phyloP scores from a whole-genome alignment of 2,329 filamentous ascomycete genomes.

The Coniella vitis region DNA sequence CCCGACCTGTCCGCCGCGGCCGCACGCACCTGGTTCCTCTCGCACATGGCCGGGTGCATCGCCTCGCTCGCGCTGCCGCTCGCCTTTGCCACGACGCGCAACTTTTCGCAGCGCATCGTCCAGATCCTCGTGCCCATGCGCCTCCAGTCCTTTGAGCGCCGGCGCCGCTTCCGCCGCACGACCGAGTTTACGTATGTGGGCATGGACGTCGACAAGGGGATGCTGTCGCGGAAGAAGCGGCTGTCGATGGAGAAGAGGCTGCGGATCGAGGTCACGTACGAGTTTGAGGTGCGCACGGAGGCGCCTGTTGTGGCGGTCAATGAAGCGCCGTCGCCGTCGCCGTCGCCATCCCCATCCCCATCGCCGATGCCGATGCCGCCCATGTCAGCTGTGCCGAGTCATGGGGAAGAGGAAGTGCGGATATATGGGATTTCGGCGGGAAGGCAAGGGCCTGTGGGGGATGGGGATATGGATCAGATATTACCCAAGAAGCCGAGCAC shows the following conservation, averaged over 20 bases:
- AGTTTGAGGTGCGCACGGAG: slow-evolving; percentile 14
- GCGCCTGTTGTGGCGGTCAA: background rate
- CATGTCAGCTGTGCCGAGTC: background rate
- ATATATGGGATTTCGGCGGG: background rate
- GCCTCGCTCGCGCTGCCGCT: slow-evolving; percentile 10
- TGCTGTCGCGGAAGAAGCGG: slow-evolving; percentile 13
- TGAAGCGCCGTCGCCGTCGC: background rate
- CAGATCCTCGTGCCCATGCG: slow-evolving; percentile 3
- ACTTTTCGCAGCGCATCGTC: slow-evolving; percentile 7
- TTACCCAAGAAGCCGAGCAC: slow-evolving; percentile 2
- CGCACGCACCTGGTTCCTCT: background rate
- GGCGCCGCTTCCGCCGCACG: slow-evolving; percentile 1
- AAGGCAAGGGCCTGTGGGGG: background rate
- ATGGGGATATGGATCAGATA: slow-evolving; percentile 1
- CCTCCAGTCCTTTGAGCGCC: background rate
- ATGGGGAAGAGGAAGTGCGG: background rate
- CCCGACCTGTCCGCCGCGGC: slow-evolving; percentile 9
- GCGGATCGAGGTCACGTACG: slow-evolving; percentile 13
- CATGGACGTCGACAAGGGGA: slow-evolving; percentile 13
- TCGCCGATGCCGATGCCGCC: background rate
- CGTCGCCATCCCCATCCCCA: background rate
- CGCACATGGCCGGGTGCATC: slow-evolving; percentile 12
- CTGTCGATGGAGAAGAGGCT: slow-evolving; percentile 13
- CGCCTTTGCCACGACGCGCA: slow-evolving; percentile 11
- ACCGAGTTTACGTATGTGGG: slow-evolving; percentile 1